Evolutionary conservation across 2,329 filamentous ascomycete species (phyloP), one percentile per base, ranked within the genome.

Genomic region (Didymella pomorum): DNA sequence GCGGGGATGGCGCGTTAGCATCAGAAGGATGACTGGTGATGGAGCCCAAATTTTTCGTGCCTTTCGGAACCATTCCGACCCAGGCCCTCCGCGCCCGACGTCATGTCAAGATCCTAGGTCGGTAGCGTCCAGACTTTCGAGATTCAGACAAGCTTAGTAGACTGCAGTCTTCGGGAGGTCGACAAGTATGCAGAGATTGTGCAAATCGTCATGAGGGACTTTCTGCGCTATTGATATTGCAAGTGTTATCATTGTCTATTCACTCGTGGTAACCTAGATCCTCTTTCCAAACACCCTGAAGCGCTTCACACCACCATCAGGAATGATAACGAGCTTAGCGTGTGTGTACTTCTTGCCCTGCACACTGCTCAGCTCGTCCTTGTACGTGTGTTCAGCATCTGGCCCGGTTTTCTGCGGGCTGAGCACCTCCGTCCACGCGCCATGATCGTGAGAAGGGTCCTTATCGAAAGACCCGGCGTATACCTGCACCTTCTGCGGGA

Each of bases 291-390:
- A 88, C 2, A 94, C 87, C 44, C 92, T 86, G 65, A 97, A 84
- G 64, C 93, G 83, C 86, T 96, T 97, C 2, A 97, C 90, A 23
- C 94, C 93, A 31, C 94, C 93, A 77, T 98, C 93, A 0, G 94
- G 94, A 67, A 97, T 92, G 74, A 97, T 95, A 31, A 92, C 90
- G 74, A 98, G 82, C 84, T 96, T 97, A 21, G 93, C 87, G 79
- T 95, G 93, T 12, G 90, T 92, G 71, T 92, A 90, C 2, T 82
- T 79, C 72, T 81, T 83, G 35, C 86, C 86, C 65, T 83, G 80
- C 18, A 86, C 80, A 56, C 82, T 71, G 65, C 75, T 74, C 64
- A 82, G 60, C 54, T 78, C 74, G 21, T 29, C 63, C 50, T 66
- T 79, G 72, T 89, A 91, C 62, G 85, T 83, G 73, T 92, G 89